These are phyloP conservation scores for Xylaria arbuscula DNA, from an alignment of 2,329 filamentous ascomycete genomes.

Conservation along the genomic window DNA sequence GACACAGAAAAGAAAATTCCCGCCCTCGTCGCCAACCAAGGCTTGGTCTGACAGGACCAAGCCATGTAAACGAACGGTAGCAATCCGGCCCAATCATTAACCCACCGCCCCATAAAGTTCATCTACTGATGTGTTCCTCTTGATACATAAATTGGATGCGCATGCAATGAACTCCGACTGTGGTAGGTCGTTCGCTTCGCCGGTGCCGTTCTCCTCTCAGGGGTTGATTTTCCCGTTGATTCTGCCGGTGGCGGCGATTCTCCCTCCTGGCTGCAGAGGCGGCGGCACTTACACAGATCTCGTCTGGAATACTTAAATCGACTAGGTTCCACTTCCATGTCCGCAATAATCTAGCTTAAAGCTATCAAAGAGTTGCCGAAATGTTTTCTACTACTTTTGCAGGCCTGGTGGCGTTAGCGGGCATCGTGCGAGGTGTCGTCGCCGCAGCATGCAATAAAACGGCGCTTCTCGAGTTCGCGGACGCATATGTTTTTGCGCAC, in stretches of 20 bases:
- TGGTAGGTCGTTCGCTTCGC: slow-evolving; percentile 1
- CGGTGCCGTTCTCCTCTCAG: slow-evolving; percentile 23
- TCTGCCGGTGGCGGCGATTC: slow-evolving; percentile 36
- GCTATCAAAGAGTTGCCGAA: neutral
- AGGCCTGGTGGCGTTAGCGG: slow-evolving; percentile 19
- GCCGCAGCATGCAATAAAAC: slow-evolving; percentile 38
- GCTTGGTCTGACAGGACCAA: too few relatives aligned
- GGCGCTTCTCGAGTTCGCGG: slow-evolving; percentile 36
- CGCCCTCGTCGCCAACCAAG: neutral
- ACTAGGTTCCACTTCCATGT: too few relatives aligned
- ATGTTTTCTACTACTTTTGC: slow-evolving; percentile 26
- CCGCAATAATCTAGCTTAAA: neutral
- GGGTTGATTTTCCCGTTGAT: slow-evolving; percentile 38
- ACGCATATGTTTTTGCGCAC: slow-evolving; percentile 38
- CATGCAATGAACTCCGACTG: slow-evolving; percentile 11
- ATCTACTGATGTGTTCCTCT: slow-evolving; percentile 20
- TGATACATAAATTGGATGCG: slow-evolving; percentile 16
- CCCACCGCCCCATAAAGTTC: slow-evolving; percentile 19
- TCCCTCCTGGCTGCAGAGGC: slow-evolving; percentile 25
- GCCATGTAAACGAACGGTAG: slow-evolving; percentile 21
- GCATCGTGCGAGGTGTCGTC: slow-evolving; percentile 15
- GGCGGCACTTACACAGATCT: slow-evolving; percentile 31
- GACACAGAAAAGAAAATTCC: neutral
- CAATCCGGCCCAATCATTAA: slow-evolving; percentile 17
- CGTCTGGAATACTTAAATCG: slow-evolving; percentile 13